Evolutionary conservation across 768 basidiomycete genomes (phyloP), one percentile per base, ranked within the genome.

Genomic region (Obba rivulosa): DNA sequence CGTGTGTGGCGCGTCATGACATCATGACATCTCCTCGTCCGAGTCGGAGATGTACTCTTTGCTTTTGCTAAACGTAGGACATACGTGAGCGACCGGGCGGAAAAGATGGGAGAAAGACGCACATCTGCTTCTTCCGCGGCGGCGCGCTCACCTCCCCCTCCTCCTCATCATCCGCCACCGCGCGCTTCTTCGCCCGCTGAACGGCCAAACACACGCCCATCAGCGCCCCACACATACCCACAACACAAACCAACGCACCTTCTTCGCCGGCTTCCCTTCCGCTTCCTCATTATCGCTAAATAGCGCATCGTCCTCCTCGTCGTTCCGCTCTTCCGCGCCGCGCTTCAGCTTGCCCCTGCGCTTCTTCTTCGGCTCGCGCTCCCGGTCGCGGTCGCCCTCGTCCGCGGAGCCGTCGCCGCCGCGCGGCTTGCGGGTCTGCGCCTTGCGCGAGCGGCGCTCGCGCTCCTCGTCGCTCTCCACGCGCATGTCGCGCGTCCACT

Each of bases 21-120:
- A 41, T 73, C 69, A 85, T 62, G 77, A 71, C 82, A 84, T 85
- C 45, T 87, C 87, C 23, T 89, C 91, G 62, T 93, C 92, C 2
- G 89, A 90, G 62, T 93, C 90, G 7, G 85, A 85, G 42, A 95
- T 79, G 65, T 82, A 77, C 58, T 84, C 92, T 66, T 90, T 92
- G 60, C 88, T 92, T 75, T 93, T 94, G 62, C 92, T 93, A n/a
- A n/a, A n/a, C n/a, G n/a, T n/a, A n/a, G n/a, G n/a, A n/a, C n/a
- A n/a, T n/a, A n/a, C 34, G 8, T 52, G 43, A 52, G 37, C 43
- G 34, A n/a, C 20, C n/a, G 16, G 37, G 46, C 24, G 44, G 10
- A 17, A 10, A 36, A 9, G 28, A 41, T 10, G 4, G n/a, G 14
- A 34, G 41, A 41, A 9, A 41, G 74, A n/a, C 84, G 57, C 53